These are phyloP conservation scores for Xylaria sp. DNA, from an alignment of 2,329 filamentous ascomycete genomes.

Conservation along the genomic window DNA sequence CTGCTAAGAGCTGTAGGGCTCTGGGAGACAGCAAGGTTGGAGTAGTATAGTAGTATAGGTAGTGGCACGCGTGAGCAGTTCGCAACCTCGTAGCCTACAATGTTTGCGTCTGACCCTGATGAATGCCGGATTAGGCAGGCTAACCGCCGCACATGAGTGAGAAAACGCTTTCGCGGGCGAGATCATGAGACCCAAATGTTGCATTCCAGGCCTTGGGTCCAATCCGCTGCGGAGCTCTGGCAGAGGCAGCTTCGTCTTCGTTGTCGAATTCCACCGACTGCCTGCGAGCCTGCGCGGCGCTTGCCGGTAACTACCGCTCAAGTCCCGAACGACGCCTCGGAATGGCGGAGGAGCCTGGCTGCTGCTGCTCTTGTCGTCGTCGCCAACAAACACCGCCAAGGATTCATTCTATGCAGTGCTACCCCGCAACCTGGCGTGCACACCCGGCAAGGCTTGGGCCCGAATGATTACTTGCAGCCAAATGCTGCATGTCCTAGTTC, in stretches of 20 bases:
- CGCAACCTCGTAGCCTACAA: constrained; percentile 11
- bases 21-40: background rate
- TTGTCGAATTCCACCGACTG: constrained; percentile 16
- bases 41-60: background rate
- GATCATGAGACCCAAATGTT: constrained; percentile 32
- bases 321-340: constrained; percentile 15
- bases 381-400: background rate
- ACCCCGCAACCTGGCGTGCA: constrained; percentile 29
- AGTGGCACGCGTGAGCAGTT: background rate
- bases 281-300: constrained; percentile 17
- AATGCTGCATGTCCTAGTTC: constrained; percentile 17
- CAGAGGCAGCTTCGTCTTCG: background rate
- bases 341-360: constrained; percentile 23
- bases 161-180: constrained; percentile 15
- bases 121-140: constrained; percentile 28
- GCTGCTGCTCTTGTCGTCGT: constrained; percentile 8
- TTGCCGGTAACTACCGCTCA: constrained; percentile 6
- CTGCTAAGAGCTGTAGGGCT: background rate
- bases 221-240: constrained; percentile 12
- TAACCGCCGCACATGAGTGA: constrained; percentile 27
- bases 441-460: constrained; percentile 11
- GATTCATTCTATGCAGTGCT: constrained; percentile 24
- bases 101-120: constrained; percentile 23
- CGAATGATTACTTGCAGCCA: constrained; percentile 18
- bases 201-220: constrained; percentile 21